Evolutionary conservation across 139 green algal species (phyloP).

Genomic region (Raphidocelis subcapitata): DNA sequence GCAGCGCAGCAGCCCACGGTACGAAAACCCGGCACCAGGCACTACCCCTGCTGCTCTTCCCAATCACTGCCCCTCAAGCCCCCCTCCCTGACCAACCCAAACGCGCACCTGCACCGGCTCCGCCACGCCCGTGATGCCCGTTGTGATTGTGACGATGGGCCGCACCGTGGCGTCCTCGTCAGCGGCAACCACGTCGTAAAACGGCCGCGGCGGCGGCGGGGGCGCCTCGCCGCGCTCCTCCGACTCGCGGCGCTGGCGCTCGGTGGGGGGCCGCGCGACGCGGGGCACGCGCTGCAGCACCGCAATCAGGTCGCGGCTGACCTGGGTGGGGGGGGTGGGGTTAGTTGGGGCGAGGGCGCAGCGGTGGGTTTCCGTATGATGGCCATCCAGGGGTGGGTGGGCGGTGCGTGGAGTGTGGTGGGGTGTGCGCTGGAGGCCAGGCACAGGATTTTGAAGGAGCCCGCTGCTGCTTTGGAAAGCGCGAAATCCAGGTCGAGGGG

Average conservation of each 20-base stretch:
- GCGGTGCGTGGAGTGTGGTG: too few relatives aligned
- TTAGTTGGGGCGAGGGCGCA: not conserved
- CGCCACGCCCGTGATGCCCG: slow-evolving; percentile 73
- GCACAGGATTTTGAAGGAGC: too few relatives aligned
- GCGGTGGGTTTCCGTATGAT: too few relatives aligned
- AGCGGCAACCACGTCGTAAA: slow-evolving; percentile 68
- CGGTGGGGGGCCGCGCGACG: slow-evolving; percentile 56
- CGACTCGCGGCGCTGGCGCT: slow-evolving; percentile 36
- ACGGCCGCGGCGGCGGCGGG: slow-evolving; percentile 47
- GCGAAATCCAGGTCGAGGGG: too few relatives aligned
- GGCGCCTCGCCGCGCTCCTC: slow-evolving; percentile 34
- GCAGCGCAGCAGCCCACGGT: too few relatives aligned
- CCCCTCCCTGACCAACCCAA: too few relatives aligned
- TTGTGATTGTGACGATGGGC: slow-evolving; percentile 76
- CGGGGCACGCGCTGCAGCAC: slow-evolving; percentile 65
- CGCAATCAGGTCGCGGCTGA: slow-evolving; percentile 66
- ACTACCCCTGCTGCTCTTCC: too few relatives aligned
- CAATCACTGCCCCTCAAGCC: too few relatives aligned
- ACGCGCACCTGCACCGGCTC: slow-evolving; percentile 67
- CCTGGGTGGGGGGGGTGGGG: slow-evolving; percentile 12
- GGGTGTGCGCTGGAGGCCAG: too few relatives aligned
- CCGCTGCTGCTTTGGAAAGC: too few relatives aligned
- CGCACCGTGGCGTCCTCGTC: slow-evolving; percentile 81
- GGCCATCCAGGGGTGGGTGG: too few relatives aligned
- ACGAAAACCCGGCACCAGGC: too few relatives aligned